Percentiles rank a stretch among this genome's conserved stretches.
These are phyloP conservation scores for Colletotrichum zoysiae DNA, from an alignment of 2,329 filamentous ascomycete species.

Conservation along the genomic window DNA sequence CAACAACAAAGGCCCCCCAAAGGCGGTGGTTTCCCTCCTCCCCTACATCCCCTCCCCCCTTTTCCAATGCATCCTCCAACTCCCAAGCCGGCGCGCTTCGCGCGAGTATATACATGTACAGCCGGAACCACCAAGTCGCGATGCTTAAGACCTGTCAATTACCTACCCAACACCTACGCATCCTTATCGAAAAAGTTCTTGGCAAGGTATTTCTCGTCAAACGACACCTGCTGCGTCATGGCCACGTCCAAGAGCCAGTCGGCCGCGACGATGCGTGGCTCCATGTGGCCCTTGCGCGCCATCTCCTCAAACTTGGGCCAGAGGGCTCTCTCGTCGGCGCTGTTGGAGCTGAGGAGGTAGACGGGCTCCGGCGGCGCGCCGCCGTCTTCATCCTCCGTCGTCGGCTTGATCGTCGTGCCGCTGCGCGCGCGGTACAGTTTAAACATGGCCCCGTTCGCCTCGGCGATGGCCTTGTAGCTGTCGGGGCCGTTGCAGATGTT, in stretches of 20 bases:
- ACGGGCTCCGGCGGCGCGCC: constrained; percentile 76
- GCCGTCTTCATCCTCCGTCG: constrained; percentile 71
- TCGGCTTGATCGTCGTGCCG: constrained; percentile 75
- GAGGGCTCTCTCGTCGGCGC: constrained; percentile 75
- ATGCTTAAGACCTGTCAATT: background rate
- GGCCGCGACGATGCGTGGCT: constrained; percentile 81
- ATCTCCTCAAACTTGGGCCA: constrained; percentile 86
- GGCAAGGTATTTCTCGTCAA: constrained; percentile 72
- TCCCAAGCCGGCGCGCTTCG: constrained; percentile 11
- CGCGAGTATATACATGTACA: constrained; percentile 10
- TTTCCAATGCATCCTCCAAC: constrained; percentile 13
- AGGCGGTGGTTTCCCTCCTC: background rate
- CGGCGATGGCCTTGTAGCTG: constrained; percentile 86
- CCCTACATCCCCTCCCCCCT: too few relatives aligned
- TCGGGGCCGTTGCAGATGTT: constrained; percentile 84
- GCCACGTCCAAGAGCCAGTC: constrained; percentile 94
- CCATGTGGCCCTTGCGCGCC: constrained; percentile 82
- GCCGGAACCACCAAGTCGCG: background rate
- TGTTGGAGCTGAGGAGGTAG: constrained; percentile 82
- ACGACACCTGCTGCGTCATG: constrained; percentile 86
- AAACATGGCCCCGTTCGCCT: constrained; percentile 89
- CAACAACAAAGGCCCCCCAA: background rate
- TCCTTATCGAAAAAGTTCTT: constrained; percentile 55
- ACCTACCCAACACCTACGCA: background rate
- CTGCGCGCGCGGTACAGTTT: constrained; percentile 81